Percentiles rank a stretch among this genome's conserved stretches.
These are phyloP conservation scores for Cystobasidiopsis lactophilus DNA, from an alignment of 768 basidiomycete species.

Conservation along the genomic window DNA sequence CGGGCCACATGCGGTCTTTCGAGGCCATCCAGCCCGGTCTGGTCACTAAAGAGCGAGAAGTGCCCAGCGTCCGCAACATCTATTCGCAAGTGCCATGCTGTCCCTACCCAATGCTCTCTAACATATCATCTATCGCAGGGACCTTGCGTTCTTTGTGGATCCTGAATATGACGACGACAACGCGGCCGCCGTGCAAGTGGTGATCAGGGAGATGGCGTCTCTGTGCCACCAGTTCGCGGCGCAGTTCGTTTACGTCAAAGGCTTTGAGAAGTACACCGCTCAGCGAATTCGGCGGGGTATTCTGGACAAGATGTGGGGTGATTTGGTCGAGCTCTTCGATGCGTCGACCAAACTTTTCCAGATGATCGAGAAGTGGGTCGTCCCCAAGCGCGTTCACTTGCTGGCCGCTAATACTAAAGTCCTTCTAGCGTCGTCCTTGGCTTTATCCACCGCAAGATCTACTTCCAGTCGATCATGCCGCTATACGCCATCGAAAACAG, in stretches of 20 bases:
- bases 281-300: conserved; percentile 7
- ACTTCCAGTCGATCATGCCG: conserved; percentile 4
- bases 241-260: conserved; percentile 5
- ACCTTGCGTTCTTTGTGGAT: not conserved
- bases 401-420: not conserved
- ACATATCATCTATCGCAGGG: not conserved
- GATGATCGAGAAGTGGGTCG: conserved; percentile 11
- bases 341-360: conserved; percentile 1
- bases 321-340: not conserved
- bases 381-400: not conserved
- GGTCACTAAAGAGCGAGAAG: too few relatives aligned
- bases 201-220: not conserved
- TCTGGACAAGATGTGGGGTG: conserved; percentile 2
- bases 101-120: too few relatives aligned
- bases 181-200: not conserved
- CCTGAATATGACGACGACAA: not conserved
- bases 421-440: conserved; percentile 9
- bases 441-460: conserved; percentile 8
- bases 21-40: too few relatives aligned
- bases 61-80: too few relatives aligned
- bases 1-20: too few relatives aligned
- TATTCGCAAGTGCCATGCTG: too few relatives aligned
- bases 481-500: not conserved
- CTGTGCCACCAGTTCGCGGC: not conserved
- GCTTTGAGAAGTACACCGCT: conserved; percentile 3